These are phyloP conservation scores for Durio zibethinus DNA, from an alignment of 345 rosid species.

Conservation along the genomic window DNA sequence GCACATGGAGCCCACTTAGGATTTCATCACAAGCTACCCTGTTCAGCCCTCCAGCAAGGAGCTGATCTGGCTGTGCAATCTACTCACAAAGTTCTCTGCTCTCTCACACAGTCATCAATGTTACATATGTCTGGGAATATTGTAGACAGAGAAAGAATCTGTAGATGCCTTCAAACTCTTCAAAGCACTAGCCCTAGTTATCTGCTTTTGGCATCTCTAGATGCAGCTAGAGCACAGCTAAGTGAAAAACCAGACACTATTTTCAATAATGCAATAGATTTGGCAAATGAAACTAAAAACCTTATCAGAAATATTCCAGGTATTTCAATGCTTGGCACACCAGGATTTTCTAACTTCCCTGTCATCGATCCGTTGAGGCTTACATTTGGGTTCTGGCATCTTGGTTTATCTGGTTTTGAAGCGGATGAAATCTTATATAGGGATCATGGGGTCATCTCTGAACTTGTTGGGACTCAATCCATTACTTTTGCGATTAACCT, in stretches of 20 bases:
- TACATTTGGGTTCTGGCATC: conserved; percentile 41
- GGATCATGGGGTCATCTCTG: conserved; percentile 38
- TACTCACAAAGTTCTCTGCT: conserved; percentile 44
- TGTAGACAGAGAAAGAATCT: conserved; percentile 42
- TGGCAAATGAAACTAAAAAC: conserved; percentile 33
- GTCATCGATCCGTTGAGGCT: conserved; percentile 51
- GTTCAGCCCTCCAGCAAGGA: conserved; percentile 44
- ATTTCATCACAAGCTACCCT: conserved; percentile 39
- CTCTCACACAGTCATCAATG: conserved; percentile 68
- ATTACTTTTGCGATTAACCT: conserved; percentile 47
- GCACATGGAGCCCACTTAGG: conserved; percentile 64
- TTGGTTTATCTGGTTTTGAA: conserved; percentile 51
- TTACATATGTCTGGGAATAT: conserved; percentile 49
- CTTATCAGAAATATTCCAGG: conserved; percentile 32
- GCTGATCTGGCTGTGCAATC: conserved; percentile 45
- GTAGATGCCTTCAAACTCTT: conserved; percentile 50
- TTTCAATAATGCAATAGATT: conserved; percentile 35
- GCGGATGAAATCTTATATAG: conserved; percentile 44
- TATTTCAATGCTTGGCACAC: conserved; percentile 30
- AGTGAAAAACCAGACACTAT: conserved; percentile 37
- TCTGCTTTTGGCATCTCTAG: conserved; percentile 58
- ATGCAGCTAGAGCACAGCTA: conserved; percentile 62
- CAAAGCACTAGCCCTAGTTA: conserved; percentile 57
- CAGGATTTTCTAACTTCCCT: conserved; percentile 28
- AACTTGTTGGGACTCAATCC: conserved; percentile 43